Evolutionary conservation across 257 asterid genomes (phyloP), one percentile per base, ranked within the genome.

Genomic region (Solanum verrucosum): DNA sequence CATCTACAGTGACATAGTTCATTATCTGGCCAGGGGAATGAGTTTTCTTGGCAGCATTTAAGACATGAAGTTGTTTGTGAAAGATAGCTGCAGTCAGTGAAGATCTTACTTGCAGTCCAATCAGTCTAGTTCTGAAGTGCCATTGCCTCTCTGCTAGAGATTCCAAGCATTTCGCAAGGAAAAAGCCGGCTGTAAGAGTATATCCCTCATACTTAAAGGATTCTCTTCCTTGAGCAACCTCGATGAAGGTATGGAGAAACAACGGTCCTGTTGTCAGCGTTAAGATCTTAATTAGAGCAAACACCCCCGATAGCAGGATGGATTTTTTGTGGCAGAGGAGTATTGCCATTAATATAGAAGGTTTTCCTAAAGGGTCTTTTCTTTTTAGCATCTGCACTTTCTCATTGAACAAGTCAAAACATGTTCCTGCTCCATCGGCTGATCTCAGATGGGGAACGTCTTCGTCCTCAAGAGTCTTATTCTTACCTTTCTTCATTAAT

Each of bases 1-100:
- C 97, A 91, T 96, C 99, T n/a, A 95, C 95, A 0, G 96, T 94
- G 2, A 93, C 94, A 23, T 95, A 95, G 83, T 94, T 96, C 96
- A 95, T 95, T 73, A 96, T 94, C 90, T 95, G 98, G 6, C 98
- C 98, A 65, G 96, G 93, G 8, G 99, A 95, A 89, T 96, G 99
- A 13, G 9, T 86, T 75, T 89, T 59, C 88, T 93, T 95, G 29
- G 98, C 97, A 16, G 94, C 90, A 87, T 94, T 94, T 1, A 98
- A 96, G 83, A 96, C 46, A 70, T 92, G 92, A 31, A 95, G 90
- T 87, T 95, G 98, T 90, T 96, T 95, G 88, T 90, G 88, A 87
- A 93, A 95, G 56, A 95, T 85, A 27, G 94, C 96, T 25, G 99
- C 97, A 3, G 94, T 92, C 27, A 96, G 91, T 27, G 93, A 87